phyloP scores from a whole-genome alignment of 306 rosid genomes.

The Vigna angularis region DNA sequence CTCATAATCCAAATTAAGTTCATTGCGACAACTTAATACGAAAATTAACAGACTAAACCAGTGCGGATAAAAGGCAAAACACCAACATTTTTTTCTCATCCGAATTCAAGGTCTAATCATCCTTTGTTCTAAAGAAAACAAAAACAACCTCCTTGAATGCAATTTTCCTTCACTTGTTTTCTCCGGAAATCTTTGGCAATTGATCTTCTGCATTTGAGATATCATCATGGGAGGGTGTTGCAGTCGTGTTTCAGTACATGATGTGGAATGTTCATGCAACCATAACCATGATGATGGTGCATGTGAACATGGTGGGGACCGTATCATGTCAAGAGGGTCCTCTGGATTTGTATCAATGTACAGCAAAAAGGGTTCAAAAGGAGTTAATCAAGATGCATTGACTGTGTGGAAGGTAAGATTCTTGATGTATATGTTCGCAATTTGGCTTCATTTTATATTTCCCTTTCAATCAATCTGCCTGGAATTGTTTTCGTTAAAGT shows the following conservation, averaged over 20 bases:
- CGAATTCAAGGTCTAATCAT: background rate
- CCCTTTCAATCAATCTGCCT: background rate
- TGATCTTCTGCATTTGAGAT: background rate
- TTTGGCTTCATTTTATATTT: background rate
- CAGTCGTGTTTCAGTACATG: constrained; percentile 39
- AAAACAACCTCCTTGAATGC: background rate
- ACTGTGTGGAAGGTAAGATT: constrained; percentile 86
- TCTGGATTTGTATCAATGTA: constrained; percentile 70
- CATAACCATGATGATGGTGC: constrained; percentile 5
- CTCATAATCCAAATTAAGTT: constrained; percentile 32
- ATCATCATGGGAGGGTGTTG: constrained; percentile 65
- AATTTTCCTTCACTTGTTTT: constrained; percentile 20
- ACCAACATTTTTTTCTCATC: background rate
- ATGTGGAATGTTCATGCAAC: constrained; percentile 22
- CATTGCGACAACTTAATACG: background rate
- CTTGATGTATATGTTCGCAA: background rate
- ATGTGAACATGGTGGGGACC: constrained; percentile 52
- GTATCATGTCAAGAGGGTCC: constrained; percentile 56
- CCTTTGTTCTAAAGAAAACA: background rate
- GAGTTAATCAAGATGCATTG: constrained; percentile 84
- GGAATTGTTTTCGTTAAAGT: background rate
- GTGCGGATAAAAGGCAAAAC: background rate
- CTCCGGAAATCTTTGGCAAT: constrained; percentile 29
- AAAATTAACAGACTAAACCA: background rate
- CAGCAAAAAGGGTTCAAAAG: constrained; percentile 75